phyloP scores from a whole-genome alignment of 805 yeast species.

The Candida yuanshanica region DNA sequence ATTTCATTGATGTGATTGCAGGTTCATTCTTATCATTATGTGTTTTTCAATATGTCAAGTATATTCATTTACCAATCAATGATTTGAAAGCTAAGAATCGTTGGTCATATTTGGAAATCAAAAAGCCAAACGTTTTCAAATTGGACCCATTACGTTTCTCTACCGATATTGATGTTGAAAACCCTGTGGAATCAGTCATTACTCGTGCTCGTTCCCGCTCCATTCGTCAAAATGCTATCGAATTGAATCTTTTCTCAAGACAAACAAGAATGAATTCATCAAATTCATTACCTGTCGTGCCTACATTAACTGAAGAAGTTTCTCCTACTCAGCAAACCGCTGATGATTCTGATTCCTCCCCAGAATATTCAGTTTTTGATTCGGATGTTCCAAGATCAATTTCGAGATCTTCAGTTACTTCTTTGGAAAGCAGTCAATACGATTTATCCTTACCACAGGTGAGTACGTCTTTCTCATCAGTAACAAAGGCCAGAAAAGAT shows the following conservation, averaged over 20 bases:
- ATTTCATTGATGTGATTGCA: slow-evolving; percentile 88
- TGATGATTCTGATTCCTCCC: slow-evolving; percentile 11
- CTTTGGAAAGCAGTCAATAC: slow-evolving; percentile 20
- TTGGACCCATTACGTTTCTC: slow-evolving; percentile 31
- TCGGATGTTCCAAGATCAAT: slow-evolving; percentile 21
- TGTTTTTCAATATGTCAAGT: slow-evolving; percentile 65
- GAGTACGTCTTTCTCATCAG: not conserved
- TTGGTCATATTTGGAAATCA: slow-evolving; percentile 54
- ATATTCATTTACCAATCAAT: slow-evolving; percentile 58
- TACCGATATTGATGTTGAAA: slow-evolving; percentile 27
- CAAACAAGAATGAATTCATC: slow-evolving; percentile 4
- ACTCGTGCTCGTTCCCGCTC: slow-evolving; percentile 16
- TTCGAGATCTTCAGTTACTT: slow-evolving; percentile 31
- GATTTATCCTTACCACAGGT: slow-evolving; percentile 4
- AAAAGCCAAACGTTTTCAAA: slow-evolving; percentile 26
- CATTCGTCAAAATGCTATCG: slow-evolving; percentile 14
- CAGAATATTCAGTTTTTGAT: slow-evolving; percentile 27
- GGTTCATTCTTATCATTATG: slow-evolving; percentile 80
- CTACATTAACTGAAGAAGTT: slow-evolving; percentile 1
- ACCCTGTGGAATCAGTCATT: slow-evolving; percentile 9
- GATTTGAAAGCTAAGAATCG: slow-evolving; percentile 54
- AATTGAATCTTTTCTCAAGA: slow-evolving; percentile 21
- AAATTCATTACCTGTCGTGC: not conserved
- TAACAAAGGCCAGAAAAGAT: not conserved
- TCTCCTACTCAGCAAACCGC: not conserved